Conservation (phyloP, 2,329 filamentous ascomycete genomes). For the Davidsoniella neocaledoniae region DNA sequence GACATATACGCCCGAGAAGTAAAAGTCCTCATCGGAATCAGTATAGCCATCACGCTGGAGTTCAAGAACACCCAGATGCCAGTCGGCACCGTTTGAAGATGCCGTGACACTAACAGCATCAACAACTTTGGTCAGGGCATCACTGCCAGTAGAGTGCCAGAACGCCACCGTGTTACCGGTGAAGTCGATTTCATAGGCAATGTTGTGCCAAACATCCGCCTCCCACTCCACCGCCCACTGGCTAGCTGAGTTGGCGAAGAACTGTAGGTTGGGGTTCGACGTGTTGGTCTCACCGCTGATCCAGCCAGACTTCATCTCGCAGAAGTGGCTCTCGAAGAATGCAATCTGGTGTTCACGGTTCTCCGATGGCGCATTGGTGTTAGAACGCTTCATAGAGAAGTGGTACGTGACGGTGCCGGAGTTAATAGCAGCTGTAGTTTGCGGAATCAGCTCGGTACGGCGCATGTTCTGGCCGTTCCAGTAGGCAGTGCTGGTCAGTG, state of each 20-base stretch:
- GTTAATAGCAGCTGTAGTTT: slow-evolving; percentile 48
- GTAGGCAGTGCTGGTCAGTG: slow-evolving; percentile 44
- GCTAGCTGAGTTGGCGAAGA: slow-evolving; percentile 42
- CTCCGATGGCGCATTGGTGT: slow-evolving; percentile 41
- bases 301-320: slow-evolving; percentile 55
- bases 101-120: slow-evolving; percentile 42
- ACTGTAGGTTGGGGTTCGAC: slow-evolving; percentile 40
- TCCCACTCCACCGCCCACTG: slow-evolving; percentile 47
- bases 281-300: slow-evolving; percentile 29
- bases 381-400: slow-evolving; percentile 46
- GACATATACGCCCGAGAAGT: slow-evolving; percentile 55
- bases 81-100: slow-evolving; percentile 51
- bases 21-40: slow-evolving; percentile 46
- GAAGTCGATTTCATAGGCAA: slow-evolving; percentile 59
- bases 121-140: slow-evolving; percentile 39
- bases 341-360: slow-evolving; percentile 49
- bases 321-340: slow-evolving; percentile 55
- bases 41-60: slow-evolving; percentile 39
- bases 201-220: slow-evolving; percentile 55
- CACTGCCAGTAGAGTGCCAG: slow-evolving; percentile 50
- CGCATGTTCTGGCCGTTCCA: slow-evolving; percentile 62
- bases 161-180: slow-evolving; percentile 42
- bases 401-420: slow-evolving; percentile 55
- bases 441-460: slow-evolving; percentile 56
- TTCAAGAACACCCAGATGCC: slow-evolving; percentile 55